Base-by-base conservation (phyloP, 805 yeast species). In the Starmerella ratchasimensis region DNA sequence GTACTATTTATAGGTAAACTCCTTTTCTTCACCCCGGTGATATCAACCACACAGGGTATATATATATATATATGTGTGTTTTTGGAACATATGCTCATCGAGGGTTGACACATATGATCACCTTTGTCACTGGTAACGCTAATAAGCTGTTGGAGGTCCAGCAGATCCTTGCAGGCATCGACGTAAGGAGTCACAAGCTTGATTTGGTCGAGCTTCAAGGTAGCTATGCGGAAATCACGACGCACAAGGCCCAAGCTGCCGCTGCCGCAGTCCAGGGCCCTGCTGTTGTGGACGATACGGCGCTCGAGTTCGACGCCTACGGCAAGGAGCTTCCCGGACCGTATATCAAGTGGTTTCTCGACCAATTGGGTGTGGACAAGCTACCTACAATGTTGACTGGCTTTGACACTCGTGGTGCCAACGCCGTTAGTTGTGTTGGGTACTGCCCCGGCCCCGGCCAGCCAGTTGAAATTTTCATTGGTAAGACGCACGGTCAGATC, bases 121-220 rank as follows among this genome's bases (percentile, higher is more conserved):
- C 80, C 1, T 80, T 80, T 54, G 86, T 80, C 25, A 79, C 94
- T 1, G 97, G 98, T 20, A 86, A 86, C 58, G 72, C 73, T 38
- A 84, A 88, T 61, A 90, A 90, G 58, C 67, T 86, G 43, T 72
- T 69, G 47, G 98, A 88, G 58, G 93, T 88, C 17, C 68, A 76
- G 44, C 74, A 78, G 37, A 79, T 88, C 36, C 69, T 88, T 7
- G 35, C 5, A 11, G 51, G 54, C 36, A 21, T 55, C 45, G 16
- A 59, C 39, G 68, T 90, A 40, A 62, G 64, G 17, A 84, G 80
- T 58, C 60, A 70, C 43, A 65, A 74, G 23, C 55, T 93, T 23
- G 99, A 90, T 54, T 63, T 90, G 15, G 90, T 77, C 35, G 99
- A 90, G 61, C 59, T 90, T 32, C 99, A 90, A 60, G 98, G 95